Evolutionary conservation across 352 stramenopile species (phyloP).

Genomic region (Thalassiosira sp.): DNA sequence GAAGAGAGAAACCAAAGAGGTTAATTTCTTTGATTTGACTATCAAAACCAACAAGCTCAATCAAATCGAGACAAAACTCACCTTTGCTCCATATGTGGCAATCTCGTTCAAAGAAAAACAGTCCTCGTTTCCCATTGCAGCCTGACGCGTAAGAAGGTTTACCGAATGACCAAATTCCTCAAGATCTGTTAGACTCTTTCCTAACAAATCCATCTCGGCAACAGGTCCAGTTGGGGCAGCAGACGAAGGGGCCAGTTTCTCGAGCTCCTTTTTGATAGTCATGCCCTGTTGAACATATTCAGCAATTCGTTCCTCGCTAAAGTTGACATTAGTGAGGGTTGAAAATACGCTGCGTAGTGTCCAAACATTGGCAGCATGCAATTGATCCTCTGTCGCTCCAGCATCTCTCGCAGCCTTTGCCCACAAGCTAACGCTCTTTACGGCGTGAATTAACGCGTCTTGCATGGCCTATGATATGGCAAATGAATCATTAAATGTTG

Average conservation of each 20-base stretch:
- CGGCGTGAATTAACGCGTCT: slow-evolving; percentile 67
- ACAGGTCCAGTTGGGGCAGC: slow-evolving; percentile 34
- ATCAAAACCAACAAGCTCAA: background rate
- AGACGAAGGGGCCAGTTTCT: slow-evolving; percentile 28
- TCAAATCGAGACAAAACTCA: slow-evolving; percentile 5
- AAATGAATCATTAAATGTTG: too few species aligned
- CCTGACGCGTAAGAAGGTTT: slow-evolving; percentile 48
- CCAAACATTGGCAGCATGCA: slow-evolving; percentile 64
- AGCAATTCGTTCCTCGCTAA: slow-evolving; percentile 72
- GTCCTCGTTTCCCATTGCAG: slow-evolving; percentile 72
- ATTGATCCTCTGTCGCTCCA: slow-evolving; percentile 40
- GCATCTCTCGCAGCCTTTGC: slow-evolving; percentile 50
- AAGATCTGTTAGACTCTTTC: slow-evolving; percentile 39
- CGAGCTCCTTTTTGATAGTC: slow-evolving; percentile 48
- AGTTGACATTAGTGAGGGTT: slow-evolving; percentile 86
- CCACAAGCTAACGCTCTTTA: slow-evolving; percentile 62
- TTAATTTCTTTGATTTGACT: too few species aligned
- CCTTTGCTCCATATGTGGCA: slow-evolving; percentile 78
- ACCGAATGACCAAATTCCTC: slow-evolving; percentile 72
- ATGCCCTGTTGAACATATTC: slow-evolving; percentile 67
- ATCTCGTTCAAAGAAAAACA: slow-evolving; percentile 83
- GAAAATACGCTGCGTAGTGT: slow-evolving; percentile 65
- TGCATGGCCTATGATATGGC: slow-evolving; percentile 54
- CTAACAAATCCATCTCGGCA: slow-evolving; percentile 42
- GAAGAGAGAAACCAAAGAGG: too few species aligned